Percentiles rank a stretch among this genome's conserved stretches.
phyloP scores from a whole-genome alignment of 345 rosid genomes.

The Eucalyptus cloeziana region DNA sequence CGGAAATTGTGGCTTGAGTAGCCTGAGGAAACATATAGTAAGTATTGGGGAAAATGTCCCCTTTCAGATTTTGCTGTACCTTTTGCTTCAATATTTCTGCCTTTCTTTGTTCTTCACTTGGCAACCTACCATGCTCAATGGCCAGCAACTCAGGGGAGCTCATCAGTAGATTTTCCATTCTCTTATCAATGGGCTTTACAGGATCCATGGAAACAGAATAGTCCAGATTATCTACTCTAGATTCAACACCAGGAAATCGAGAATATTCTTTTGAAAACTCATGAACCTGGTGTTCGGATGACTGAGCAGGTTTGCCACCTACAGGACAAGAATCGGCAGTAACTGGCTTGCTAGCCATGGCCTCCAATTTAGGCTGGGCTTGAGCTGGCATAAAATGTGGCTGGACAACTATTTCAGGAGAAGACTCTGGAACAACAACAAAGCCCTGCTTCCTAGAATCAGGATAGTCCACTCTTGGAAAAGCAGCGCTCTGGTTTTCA shows the following conservation, averaged over 20 bases:
- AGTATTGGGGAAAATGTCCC: slow-evolving; percentile 19
- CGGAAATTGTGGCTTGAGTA: neutral
- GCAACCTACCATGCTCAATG: slow-evolving; percentile 17
- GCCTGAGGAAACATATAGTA: slow-evolving; percentile 10
- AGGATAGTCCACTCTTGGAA: slow-evolving; percentile 7
- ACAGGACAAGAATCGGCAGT: slow-evolving; percentile 2
- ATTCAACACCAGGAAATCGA: slow-evolving; percentile 6
- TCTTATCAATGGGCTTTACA: slow-evolving; percentile 15
- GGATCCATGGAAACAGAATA: slow-evolving; percentile 5
- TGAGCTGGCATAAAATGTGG: slow-evolving; percentile 7
- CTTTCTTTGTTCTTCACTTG: slow-evolving; percentile 13
- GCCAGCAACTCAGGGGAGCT: slow-evolving; percentile 6
- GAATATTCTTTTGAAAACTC: slow-evolving; percentile 21
- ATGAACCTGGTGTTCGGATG: slow-evolving; percentile 10
- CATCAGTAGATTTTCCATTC: slow-evolving; percentile 22
- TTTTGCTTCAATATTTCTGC: slow-evolving; percentile 18
- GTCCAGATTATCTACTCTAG: slow-evolving; percentile 16
- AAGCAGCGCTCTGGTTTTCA: slow-evolving; percentile 3
- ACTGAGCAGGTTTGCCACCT: slow-evolving; percentile 12
- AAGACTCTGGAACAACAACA: slow-evolving; percentile 9
- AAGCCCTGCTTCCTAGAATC: slow-evolving; percentile 4
- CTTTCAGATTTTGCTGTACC: slow-evolving; percentile 10
- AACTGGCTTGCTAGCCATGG: slow-evolving; percentile 1
- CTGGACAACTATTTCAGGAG: slow-evolving; percentile 9
- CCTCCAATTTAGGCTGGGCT: slow-evolving; percentile 16